Evolutionary conservation across 2,329 filamentous ascomycete genomes (phyloP), one percentile per base, ranked within the genome.

Genomic region (Ceratocystis cacaofunesta): DNA sequence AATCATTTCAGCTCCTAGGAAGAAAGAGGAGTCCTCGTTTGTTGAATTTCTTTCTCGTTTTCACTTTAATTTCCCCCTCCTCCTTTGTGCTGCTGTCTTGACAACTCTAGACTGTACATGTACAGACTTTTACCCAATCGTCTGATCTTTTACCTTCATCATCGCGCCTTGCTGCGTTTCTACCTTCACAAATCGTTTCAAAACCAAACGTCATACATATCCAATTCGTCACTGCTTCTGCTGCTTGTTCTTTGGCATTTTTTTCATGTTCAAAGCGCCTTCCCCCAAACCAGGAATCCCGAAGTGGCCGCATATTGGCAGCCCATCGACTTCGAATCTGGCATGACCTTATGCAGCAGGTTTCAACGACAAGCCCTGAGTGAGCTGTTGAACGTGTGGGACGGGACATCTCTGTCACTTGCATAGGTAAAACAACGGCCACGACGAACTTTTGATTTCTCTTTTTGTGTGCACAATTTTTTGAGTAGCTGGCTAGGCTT

Each of bases 271-370:
- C 55, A 58, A 58, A 58, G 55, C 55, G 55, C 22, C 36, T 12
- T 52, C 17, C 32, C 19, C 55, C 55, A 7, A 58, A 58, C 30
- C 25, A 58, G 55, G 55, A 58, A 58, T 58, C 55, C 55, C 55
- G 28, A 58, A 58, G 55, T 58, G 55, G 55, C 55, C 55, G 55
- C 55, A 58, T 58, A 32, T 25, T 58, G 30, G 55, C 55, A 58
- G 55, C 55, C 36, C 17, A 58, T 58, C 55, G 55, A 58, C 55
- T 30, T 58, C 25, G 55, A 41, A 58, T 58, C 55, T 58, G 55
- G 55, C 55, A 58, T 58, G 55, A 58, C 55, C 55, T 41, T 58
- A 30, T 58, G 55, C 55, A 58, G 25, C 55, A 17, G n/a, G 55
- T 58, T 58, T 58, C 55, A 58, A 58, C 55, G 30, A 58, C 55